These are phyloP conservation scores for Exserohilum rostratum DNA, from an alignment of 2,329 filamentous ascomycete genomes.

Conservation along the genomic window DNA sequence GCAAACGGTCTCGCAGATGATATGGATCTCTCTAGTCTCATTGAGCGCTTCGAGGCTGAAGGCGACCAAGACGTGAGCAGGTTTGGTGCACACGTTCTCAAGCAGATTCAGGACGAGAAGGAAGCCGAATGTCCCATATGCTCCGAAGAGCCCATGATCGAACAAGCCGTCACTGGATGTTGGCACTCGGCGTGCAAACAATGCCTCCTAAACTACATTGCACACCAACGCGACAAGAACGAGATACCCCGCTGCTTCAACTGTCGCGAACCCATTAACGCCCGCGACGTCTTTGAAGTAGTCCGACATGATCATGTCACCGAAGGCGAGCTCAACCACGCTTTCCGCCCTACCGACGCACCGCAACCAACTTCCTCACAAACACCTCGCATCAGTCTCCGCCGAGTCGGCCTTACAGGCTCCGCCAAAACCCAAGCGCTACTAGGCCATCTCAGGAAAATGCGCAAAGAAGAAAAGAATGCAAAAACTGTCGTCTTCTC, in stretches of 20 bases:
- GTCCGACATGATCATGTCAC: constrained; percentile 73
- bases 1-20: constrained; percentile 86
- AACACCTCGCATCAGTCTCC: constrained; percentile 62
- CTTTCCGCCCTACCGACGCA: constrained; percentile 37
- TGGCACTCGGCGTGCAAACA: constrained; percentile 98
- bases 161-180: constrained; percentile 92
- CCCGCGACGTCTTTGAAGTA: constrained; percentile 89
- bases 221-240: constrained; percentile 79
- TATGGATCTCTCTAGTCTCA: constrained; percentile 89
- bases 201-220: constrained; percentile 88
- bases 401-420: constrained; percentile 69
- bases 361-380: constrained; percentile 25
- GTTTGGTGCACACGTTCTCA: constrained; percentile 85
- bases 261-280: constrained; percentile 82
- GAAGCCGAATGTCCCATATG: constrained; percentile 93
- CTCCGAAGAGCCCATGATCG: constrained; percentile 92
- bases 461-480: constrained; percentile 68
- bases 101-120: constrained; percentile 89
- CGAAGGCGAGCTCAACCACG: constrained; percentile 50
- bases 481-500: constrained; percentile 94
- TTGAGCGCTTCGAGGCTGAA: constrained; percentile 78
- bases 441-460: constrained; percentile 72
- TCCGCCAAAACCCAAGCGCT: constrained; percentile 89
- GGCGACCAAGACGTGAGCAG: constrained; percentile 66
- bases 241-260: constrained; percentile 84